Conservation (phyloP, 345 rosid species). For the Arabidopsis suecica region DNA sequence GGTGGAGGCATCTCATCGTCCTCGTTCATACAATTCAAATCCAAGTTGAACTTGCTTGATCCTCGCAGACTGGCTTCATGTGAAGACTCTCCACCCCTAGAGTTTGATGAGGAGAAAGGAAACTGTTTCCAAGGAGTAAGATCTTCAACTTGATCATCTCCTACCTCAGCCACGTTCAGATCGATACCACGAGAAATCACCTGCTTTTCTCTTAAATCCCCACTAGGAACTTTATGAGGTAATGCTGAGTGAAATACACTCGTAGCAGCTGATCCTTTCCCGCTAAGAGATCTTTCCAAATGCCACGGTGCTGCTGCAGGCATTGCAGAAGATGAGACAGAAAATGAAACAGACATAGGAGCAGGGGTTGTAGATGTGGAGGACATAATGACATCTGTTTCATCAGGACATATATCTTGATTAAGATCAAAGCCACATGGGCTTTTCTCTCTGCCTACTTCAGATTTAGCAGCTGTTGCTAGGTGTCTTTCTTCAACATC, state of each 20-base stretch:
- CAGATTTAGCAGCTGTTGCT: conserved; percentile 60
- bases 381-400: conserved; percentile 58
- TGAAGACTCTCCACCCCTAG: conserved; percentile 67
- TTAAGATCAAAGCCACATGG: conserved; percentile 80
- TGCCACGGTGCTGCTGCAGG: conserved; percentile 72
- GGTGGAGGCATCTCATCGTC: conserved; percentile 65
- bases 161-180: conserved; percentile 81
- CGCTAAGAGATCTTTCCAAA: conserved; percentile 70
- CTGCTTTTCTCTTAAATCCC: conserved; percentile 52
- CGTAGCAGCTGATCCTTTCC: conserved; percentile 78
- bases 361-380: conserved; percentile 54
- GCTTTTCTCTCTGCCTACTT: conserved; percentile 58
- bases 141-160: conserved; percentile 67
- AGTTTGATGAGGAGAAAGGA: conserved; percentile 58
- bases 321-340: conserved; percentile 58
- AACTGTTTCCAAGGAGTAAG: conserved; percentile 53
- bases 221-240: conserved; percentile 63
- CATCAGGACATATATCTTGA: conserved; percentile 79
- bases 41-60: conserved; percentile 70
- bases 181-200: conserved; percentile 66
- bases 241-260: conserved; percentile 78
- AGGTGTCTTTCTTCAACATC: conserved; percentile 65
- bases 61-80: conserved; percentile 62
- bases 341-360: conserved; percentile 51
- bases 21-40: conserved; percentile 74